These are phyloP conservation scores for Pholiota adiposa DNA, from an alignment of 1,284 basidiomycete genomes.

Conservation along the genomic window DNA sequence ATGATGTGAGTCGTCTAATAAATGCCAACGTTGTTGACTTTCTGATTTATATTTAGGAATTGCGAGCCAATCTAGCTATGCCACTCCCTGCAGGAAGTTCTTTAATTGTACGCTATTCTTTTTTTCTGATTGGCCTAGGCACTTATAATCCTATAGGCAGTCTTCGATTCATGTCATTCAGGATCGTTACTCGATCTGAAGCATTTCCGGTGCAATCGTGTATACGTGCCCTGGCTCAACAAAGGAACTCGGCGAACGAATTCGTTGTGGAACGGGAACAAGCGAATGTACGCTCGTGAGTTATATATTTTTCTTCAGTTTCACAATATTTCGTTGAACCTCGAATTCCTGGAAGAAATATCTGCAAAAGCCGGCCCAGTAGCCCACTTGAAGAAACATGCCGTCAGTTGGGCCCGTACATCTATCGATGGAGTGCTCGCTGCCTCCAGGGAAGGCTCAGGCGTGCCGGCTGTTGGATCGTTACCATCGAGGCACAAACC, in stretches of 20 bases:
- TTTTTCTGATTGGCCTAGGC: not conserved
- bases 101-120: conserved; percentile 5
- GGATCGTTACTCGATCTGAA: conserved; percentile 49
- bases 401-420: conserved; percentile 7
- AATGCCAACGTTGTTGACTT: not conserved
- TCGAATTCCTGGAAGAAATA: conserved; percentile 1
- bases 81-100: conserved; percentile 10
- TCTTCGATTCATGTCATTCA: conserved; percentile 52
- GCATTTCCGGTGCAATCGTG: conserved; percentile 47
- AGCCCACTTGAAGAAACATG: not conserved
- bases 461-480: not conserved
- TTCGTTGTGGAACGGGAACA: conserved; percentile 5
- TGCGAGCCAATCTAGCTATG: conserved; percentile 10
- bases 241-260: conserved; percentile 38
- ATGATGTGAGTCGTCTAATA: conserved; percentile 4
- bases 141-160: conserved; percentile 30
- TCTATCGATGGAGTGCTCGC: conserved; percentile 13
- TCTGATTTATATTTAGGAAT: conserved; percentile 5
- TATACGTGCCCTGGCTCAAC: conserved; percentile 49
- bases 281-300: conserved; percentile 5
- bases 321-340: not conserved
- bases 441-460: conserved; percentile 2
- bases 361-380: conserved; percentile 1
- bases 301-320: not conserved
- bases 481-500: conserved; percentile 1